A percentile compares a stretch with the other conserved stretches of the same genome.
Conservation (phyloP, 495 filamentous ascomycete species). For the Aspergillus baeticus region DNA sequence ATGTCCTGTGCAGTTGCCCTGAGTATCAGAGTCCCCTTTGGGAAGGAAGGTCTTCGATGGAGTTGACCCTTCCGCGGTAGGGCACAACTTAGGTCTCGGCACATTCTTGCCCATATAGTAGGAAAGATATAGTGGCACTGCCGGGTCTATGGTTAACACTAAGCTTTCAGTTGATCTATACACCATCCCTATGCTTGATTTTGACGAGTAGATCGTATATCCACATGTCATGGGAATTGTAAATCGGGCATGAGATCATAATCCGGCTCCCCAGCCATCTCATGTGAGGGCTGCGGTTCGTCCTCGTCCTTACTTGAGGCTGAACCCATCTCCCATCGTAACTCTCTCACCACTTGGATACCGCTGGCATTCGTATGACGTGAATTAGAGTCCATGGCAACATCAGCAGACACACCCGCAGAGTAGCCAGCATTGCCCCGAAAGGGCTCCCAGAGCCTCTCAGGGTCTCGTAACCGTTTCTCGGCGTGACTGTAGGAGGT, state of each 20-base stretch:
- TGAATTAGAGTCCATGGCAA: background rate
- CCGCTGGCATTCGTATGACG: conserved; percentile 16
- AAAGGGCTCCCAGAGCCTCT: conserved; percentile 13
- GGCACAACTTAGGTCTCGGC: no score
- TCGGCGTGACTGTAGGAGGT: conserved; percentile 17
- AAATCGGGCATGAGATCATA: background rate
- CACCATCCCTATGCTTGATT: no score
- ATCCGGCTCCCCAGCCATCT: background rate
- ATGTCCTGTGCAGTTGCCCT: background rate
- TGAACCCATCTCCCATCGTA: conserved; percentile 19
- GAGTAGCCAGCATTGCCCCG: conserved; percentile 22
- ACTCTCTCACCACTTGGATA: conserved; percentile 35
- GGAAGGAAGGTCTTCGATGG: no score
- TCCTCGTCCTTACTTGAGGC: background rate
- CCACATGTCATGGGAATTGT: background rate
- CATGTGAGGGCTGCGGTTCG: background rate
- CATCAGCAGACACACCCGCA: conserved; percentile 23
- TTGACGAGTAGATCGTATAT: no score
- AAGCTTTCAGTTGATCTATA: no score
- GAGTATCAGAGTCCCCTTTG: no score
- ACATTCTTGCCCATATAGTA: no score
- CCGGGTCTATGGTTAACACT: no score
- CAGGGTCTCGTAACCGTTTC: conserved; percentile 6
- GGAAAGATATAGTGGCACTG: no score
- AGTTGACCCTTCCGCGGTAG: no score